Conservation (phyloP, 2,329 filamentous ascomycete species). For the Pseudogymnoascus sp. region DNA sequence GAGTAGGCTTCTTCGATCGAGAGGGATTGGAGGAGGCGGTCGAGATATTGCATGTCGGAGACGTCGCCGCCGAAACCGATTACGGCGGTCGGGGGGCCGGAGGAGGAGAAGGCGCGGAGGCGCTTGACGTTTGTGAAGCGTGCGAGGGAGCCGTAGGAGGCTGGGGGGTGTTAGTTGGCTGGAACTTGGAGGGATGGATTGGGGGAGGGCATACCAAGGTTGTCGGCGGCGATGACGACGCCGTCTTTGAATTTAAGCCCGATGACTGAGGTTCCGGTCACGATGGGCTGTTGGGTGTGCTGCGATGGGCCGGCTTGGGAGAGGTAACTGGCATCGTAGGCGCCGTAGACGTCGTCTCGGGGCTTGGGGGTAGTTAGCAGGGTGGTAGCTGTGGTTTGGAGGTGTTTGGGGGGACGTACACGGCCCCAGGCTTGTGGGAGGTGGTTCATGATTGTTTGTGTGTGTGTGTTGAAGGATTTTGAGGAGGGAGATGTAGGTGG, state of each 20-base stretch:
- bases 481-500: slow-evolving; percentile 13
- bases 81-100: slow-evolving; percentile 53
- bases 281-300: slow-evolving; percentile 86
- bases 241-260: slow-evolving; percentile 94
- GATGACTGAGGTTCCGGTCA: slow-evolving; percentile 93
- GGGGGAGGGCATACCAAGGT: slow-evolving; percentile 63
- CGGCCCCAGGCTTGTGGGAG: slow-evolving; percentile 67
- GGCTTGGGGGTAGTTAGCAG: slow-evolving; percentile 56
- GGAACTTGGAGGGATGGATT: slow-evolving; percentile 13
- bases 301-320: slow-evolving; percentile 62
- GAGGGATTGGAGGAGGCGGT: slow-evolving; percentile 81
- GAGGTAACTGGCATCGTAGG: slow-evolving; percentile 85
- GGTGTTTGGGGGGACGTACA: slow-evolving; percentile 42
- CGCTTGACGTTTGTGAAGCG: slow-evolving; percentile 97
- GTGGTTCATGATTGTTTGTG: slow-evolving; percentile 56
- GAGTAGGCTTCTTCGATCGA: slow-evolving; percentile 85
- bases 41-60: slow-evolving; percentile 98
- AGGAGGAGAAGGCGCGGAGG: slow-evolving; percentile 78
- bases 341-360: slow-evolving; percentile 92
- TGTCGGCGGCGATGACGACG: slow-evolving; percentile 94
- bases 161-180: slow-evolving; percentile 39
- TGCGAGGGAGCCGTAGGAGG: slow-evolving; percentile 93
- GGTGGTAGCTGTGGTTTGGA: slow-evolving; percentile 17
- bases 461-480: slow-evolving; percentile 13
- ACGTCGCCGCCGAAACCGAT: slow-evolving; percentile 96